Percentiles rank a stretch among this genome's conserved stretches.
phyloP scores from a whole-genome alignment of 345 rosid species.

The Eucalyptus fibrosa region DNA sequence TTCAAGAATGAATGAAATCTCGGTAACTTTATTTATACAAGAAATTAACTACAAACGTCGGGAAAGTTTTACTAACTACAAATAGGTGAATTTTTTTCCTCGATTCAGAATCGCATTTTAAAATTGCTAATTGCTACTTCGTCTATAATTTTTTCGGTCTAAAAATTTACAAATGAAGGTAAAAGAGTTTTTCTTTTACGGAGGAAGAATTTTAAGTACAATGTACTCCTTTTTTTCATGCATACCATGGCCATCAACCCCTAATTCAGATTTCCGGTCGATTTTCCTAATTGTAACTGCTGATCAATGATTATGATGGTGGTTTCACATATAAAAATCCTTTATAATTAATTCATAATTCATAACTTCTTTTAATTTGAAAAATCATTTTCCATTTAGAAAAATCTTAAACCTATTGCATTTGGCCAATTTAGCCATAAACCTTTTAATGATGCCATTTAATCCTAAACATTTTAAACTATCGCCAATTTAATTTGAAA shows the following conservation, averaged over 20 bases:
- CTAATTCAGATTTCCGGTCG: not conserved
- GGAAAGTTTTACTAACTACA: not conserved
- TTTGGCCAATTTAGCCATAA: too few species aligned
- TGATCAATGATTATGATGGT: not conserved
- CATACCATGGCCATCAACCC: not conserved
- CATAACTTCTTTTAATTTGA: not conserved
- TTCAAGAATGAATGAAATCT: not conserved
- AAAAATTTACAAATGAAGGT: not conserved
- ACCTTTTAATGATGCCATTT: too few species aligned
- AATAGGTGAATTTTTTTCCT: not conserved
- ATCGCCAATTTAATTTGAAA: too few species aligned
- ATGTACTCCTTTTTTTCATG: not conserved
- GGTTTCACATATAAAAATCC: not conserved
- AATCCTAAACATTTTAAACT: too few species aligned
- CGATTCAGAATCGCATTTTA: not conserved
- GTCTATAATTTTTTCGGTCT: not conserved
- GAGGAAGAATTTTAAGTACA: not conserved
- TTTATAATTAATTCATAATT: not conserved
- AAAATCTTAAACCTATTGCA: too few species aligned
- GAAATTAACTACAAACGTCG: not conserved
- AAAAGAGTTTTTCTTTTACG: not conserved
- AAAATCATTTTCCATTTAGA: not conserved
- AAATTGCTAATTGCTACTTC: not conserved
- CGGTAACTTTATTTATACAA: not conserved
- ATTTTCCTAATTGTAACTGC: not conserved